These are phyloP conservation scores for Ramaria rubella DNA, from an alignment of 768 basidiomycete genomes.

Conservation along the genomic window DNA sequence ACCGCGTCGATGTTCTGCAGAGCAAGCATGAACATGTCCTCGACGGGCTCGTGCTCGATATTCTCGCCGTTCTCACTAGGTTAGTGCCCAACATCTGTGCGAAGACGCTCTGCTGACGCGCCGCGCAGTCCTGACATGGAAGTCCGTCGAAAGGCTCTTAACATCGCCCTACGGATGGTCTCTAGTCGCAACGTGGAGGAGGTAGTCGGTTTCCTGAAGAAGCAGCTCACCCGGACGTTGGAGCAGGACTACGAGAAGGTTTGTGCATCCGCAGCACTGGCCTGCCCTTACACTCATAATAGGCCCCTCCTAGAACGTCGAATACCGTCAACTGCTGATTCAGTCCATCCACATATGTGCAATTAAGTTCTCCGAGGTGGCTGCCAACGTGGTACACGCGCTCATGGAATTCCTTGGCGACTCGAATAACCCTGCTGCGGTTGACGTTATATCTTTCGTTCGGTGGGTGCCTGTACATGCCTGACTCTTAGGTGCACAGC, in stretches of 20 bases:
- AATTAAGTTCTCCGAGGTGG: slow-evolving; percentile 94
- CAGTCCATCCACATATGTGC: slow-evolving; percentile 96
- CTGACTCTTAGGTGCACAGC: not conserved
- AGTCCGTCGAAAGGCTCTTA: slow-evolving; percentile 87
- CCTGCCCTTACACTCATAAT: not conserved
- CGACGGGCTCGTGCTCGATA: slow-evolving; percentile 91
- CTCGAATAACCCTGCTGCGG: slow-evolving; percentile 87
- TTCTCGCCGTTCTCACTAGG: slow-evolving; percentile 86
- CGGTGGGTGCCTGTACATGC: slow-evolving; percentile 42
- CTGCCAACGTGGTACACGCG: slow-evolving; percentile 89
- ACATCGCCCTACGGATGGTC: slow-evolving; percentile 87
- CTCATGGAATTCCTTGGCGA: slow-evolving; percentile 94
- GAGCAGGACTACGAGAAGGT: slow-evolving; percentile 93
- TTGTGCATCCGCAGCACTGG: slow-evolving; percentile 2
- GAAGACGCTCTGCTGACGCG: not conserved
- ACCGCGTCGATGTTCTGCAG: slow-evolving; percentile 78
- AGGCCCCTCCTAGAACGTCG: slow-evolving; percentile 57
- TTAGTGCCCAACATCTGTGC: slow-evolving; percentile 20
- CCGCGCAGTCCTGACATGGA: slow-evolving; percentile 84
- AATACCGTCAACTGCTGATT: slow-evolving; percentile 93
- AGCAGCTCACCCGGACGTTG: slow-evolving; percentile 90
- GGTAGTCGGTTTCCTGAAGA: slow-evolving; percentile 93
- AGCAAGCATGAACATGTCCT: slow-evolving; percentile 83
- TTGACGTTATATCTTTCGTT: slow-evolving; percentile 89
- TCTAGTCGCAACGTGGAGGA: slow-evolving; percentile 94